Base-by-base conservation (phyloP, 176 grass and related monocot genomes). In the Triticum monococcum region DNA sequence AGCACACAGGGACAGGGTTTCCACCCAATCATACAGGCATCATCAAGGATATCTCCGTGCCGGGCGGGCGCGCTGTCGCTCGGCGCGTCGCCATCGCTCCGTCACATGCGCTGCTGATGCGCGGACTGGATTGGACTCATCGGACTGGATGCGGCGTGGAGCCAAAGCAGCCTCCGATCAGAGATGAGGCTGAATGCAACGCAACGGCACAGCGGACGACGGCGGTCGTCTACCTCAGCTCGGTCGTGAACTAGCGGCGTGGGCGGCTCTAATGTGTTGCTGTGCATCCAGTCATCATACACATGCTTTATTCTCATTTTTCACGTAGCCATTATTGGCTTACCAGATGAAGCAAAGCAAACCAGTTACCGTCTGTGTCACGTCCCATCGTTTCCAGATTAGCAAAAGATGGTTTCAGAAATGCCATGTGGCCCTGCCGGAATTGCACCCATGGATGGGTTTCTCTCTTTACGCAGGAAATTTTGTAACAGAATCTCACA, bases 401-500 rank as follows among this genome's bases (percentile, higher is more conserved):
- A 1, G 41, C 41, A 45, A 45, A 45, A 45, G 11, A 3, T 45
- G 11, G 41, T 46, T 43, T 46, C 43, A 46, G 43, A 46, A 46
- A 46, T 46, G 43, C 43, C 43, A 46, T 46, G 43, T 46, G 43
- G 3, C 43, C 43, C 43, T 46, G 43, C 43, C 43, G 12, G 43
- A 46, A 46, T 46, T 46, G 43, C 43, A 46, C 43, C 43, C 43
- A 46, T 46, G 43, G 43, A 4, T 46, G 43, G 43, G 43, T 46
- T 13, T 46, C 43, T 46, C 43, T 46, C 3, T 46, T 45, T 45
- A 12, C 3, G 11, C 43, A 46, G 43, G 43, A 68, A 74, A 80
- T 43, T 87, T 50, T 20, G 75, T 59, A 37, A 74, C 80, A 80
- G 85, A 87, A 91, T 87, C 80, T 84, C 79, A 10, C 45, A 84